phyloP scores from a whole-genome alignment of 2,329 filamentous ascomycete species.

The Grosmannia huntii region DNA sequence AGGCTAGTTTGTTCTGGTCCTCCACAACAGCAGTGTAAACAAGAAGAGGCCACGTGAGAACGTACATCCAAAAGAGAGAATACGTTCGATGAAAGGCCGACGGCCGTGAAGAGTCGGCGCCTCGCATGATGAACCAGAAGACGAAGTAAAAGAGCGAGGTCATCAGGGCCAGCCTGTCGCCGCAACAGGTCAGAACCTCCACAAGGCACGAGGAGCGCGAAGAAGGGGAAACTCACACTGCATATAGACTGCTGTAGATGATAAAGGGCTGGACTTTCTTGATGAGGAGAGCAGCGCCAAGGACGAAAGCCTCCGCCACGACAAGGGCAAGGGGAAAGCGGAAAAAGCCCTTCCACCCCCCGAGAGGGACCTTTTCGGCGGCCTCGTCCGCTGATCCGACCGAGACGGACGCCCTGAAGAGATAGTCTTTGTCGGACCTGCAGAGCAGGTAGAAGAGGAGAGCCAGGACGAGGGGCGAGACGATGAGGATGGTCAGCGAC shows the following conservation, averaged over 20 bases:
- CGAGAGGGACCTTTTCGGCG: slow-evolving; percentile 48
- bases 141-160: slow-evolving; percentile 66
- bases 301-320: slow-evolving; percentile 52
- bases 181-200: not conserved
- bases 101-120: slow-evolving; percentile 67
- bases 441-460: slow-evolving; percentile 56
- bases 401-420: slow-evolving; percentile 50
- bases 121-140: slow-evolving; percentile 71
- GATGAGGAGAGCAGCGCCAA: slow-evolving; percentile 63
- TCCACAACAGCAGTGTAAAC: slow-evolving; percentile 64
- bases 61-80: slow-evolving; percentile 71
- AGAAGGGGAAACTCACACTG: slow-evolving; percentile 38
- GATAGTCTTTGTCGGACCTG: slow-evolving; percentile 72
- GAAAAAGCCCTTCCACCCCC: slow-evolving; percentile 72
- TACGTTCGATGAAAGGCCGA: slow-evolving; percentile 79
- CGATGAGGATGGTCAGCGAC: slow-evolving; percentile 71
- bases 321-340: slow-evolving; percentile 67
- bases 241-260: slow-evolving; percentile 78
- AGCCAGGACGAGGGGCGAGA: slow-evolving; percentile 61
- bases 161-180: slow-evolving; percentile 63
- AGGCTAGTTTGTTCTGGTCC: slow-evolving; percentile 57
- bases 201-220: not conserved
- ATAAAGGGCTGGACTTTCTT: slow-evolving; percentile 80
- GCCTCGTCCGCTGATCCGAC: slow-evolving; percentile 42
- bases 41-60: slow-evolving; percentile 59